Percentiles rank a stretch among this genome's conserved stretches.
Evolutionary conservation across 306 rosid species (phyloP).

Genomic region (Crataegus laevigata): DNA sequence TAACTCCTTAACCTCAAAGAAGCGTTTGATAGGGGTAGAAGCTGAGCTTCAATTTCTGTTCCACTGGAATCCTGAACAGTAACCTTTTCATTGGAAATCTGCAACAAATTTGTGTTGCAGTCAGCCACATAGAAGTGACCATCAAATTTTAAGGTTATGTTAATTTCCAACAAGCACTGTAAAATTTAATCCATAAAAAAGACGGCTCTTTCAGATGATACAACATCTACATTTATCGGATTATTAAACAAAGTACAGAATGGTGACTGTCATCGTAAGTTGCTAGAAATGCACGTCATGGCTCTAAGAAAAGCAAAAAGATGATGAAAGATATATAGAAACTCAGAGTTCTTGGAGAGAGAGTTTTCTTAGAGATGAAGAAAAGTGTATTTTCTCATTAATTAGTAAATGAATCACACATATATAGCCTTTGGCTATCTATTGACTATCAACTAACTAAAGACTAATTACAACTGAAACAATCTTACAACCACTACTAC

Average conservation of each 20-base stretch:
- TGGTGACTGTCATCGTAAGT: not conserved
- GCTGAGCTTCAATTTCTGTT: conserved; percentile 62
- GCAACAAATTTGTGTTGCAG: conserved; percentile 29
- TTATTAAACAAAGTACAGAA: not conserved
- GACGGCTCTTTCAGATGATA: not conserved
- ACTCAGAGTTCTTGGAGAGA: too few species aligned
- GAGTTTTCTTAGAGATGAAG: too few species aligned
- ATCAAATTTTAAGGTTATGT: not conserved
- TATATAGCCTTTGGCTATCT: too few species aligned
- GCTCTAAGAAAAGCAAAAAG: not conserved
- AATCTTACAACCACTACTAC: too few species aligned
- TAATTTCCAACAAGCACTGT: not conserved
- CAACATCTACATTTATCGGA: not conserved
- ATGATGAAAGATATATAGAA: not conserved
- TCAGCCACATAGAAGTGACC: not conserved
- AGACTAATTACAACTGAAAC: too few species aligned
- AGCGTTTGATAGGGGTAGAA: conserved; percentile 53
- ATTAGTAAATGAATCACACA: too few species aligned
- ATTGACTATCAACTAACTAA: too few species aligned
- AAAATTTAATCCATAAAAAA: not conserved
- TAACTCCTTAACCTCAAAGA: conserved; percentile 43
- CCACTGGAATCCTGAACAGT: conserved; percentile 67
- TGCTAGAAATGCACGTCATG: not conserved
- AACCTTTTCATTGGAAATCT: conserved; percentile 59
- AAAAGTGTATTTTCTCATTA: too few species aligned